Base-by-base conservation (phyloP, 23 red algal species). In the Agarophyton chilense region DNA sequence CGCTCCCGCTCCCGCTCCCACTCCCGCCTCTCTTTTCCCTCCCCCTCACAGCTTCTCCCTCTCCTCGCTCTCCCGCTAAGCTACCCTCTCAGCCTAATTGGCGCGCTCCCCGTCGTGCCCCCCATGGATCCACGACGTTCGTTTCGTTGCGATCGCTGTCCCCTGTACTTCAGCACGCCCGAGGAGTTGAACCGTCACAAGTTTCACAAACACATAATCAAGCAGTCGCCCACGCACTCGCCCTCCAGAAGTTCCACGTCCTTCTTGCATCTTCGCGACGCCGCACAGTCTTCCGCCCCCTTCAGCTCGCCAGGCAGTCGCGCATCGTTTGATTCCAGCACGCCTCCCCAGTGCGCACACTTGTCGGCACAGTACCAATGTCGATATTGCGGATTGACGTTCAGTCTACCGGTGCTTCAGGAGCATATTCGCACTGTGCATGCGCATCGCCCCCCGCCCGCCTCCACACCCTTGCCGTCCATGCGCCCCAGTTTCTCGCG, bases 141-240 rank as follows among this genome's bases (percentile, higher is more conserved):
- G 10, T 40, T 70, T 42, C 64, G 64, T 4, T 70, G 64, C 19
- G 64, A 70, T 70, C 64, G 64, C 4, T 70, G 64, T 26, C 4
- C 34, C 35, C 17, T 26, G 34, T 17, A 39, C 21, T 70, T 70
- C 64, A 16, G 4, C 34, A 42, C 32, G 4, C 1, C 34, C 32
- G 64, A 70, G 34, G 64, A 70, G 1, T 17, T 70, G 34, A 70
- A 70, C 64, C 64, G 64, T 2, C 64, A 70, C 64, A 70, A 70
- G 38, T 70, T 70, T 22, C 64, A 70, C 64, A 70, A 70, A 26
- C 64, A 70, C 64, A 70, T 70, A 19, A 70, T 70, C 34, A 66
- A 66, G 14, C 61, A 66, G 14, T 66, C 61, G 34, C 61, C 61
- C 26, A 66, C 64, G 13, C 64, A 70, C 35, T 70, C 64, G 38